Percentiles rank a stretch among this genome's conserved stretches.
phyloP scores from a whole-genome alignment of 306 rosid species.

The Betula pendula region DNA sequence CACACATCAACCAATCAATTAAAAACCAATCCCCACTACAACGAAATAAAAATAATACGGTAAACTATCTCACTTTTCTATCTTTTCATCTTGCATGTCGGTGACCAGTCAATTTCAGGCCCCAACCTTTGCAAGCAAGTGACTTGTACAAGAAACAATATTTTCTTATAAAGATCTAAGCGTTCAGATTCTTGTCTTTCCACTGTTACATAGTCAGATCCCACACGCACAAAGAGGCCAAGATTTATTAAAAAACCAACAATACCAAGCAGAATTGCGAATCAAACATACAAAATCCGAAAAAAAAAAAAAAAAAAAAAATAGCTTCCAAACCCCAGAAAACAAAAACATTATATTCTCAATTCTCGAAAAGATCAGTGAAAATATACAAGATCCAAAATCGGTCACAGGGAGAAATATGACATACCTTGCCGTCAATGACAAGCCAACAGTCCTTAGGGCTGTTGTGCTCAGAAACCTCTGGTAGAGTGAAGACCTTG shows the following conservation, averaged over 20 bases:
- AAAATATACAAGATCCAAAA: background rate
- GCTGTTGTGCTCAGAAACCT: slow-evolving; percentile 56
- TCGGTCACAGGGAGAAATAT: background rate
- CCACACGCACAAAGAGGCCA: background rate
- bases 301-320: background rate
- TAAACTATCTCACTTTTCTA: background rate
- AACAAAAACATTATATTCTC: background rate
- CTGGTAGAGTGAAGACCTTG: slow-evolving; percentile 61
- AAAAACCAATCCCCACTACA: background rate
- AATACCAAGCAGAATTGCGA: background rate
- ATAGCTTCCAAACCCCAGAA: background rate
- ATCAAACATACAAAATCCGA: background rate
- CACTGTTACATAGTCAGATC: background rate
- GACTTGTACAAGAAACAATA: background rate
- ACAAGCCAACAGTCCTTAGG: slow-evolving; percentile 82
- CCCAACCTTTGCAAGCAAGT: background rate
- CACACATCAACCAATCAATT: background rate
- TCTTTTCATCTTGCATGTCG: background rate
- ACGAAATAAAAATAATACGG: background rate
- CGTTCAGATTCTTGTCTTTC: background rate
- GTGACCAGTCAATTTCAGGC: background rate
- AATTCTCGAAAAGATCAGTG: background rate
- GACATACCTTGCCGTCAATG: slow-evolving; percentile 68
- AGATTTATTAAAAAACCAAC: background rate
- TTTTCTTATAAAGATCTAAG: background rate